A percentile compares a stretch with the other conserved stretches of the same genome.
Evolutionary conservation across 768 basidiomycete species (phyloP).

Genomic region (Terana coerulea): DNA sequence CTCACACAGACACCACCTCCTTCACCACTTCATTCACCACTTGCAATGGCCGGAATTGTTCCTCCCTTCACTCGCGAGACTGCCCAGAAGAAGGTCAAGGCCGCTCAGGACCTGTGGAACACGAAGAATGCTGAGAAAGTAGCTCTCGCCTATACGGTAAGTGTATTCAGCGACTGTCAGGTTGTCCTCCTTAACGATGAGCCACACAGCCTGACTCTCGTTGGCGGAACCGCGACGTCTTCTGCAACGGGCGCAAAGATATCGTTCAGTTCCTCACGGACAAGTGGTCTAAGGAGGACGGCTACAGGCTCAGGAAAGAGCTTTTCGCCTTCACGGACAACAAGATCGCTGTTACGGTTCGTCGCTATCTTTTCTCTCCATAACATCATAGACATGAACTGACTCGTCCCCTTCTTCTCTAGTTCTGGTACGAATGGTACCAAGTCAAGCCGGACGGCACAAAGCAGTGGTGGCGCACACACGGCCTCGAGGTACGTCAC

Average conservation of each 20-base stretch:
- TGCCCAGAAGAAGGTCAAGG: conserved; percentile 43
- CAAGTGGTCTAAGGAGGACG: conserved; percentile 51
- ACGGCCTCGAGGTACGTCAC: conserved; percentile 39
- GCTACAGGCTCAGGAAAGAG: conserved; percentile 50
- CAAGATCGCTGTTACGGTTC: conserved; percentile 50
- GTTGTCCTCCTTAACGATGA: background rate
- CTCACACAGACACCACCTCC: background rate
- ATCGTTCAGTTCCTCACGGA: conserved; percentile 43
- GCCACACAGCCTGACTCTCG: conserved; percentile 34
- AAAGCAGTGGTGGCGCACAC: conserved; percentile 42
- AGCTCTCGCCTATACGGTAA: conserved; percentile 44
- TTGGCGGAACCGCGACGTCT: conserved; percentile 55
- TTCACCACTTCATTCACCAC: background rate
- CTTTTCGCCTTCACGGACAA: conserved; percentile 51
- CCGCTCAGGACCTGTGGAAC: conserved; percentile 51
- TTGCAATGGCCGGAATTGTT: conserved; percentile 17
- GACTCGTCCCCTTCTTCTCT: background rate
- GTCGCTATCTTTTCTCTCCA: conserved; percentile 13
- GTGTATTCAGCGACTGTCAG: background rate
- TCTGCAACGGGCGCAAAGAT: conserved; percentile 40
- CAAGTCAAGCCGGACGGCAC: conserved; percentile 34
- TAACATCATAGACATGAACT: background rate
- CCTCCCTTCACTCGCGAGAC: conserved; percentile 32
- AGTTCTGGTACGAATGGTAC: conserved; percentile 45
- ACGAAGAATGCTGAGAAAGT: conserved; percentile 34